A percentile compares a stretch with the other conserved stretches of the same genome.
Evolutionary conservation across 2,329 filamentous ascomycete species (phyloP).

Genomic region (Fusarium sp.): DNA sequence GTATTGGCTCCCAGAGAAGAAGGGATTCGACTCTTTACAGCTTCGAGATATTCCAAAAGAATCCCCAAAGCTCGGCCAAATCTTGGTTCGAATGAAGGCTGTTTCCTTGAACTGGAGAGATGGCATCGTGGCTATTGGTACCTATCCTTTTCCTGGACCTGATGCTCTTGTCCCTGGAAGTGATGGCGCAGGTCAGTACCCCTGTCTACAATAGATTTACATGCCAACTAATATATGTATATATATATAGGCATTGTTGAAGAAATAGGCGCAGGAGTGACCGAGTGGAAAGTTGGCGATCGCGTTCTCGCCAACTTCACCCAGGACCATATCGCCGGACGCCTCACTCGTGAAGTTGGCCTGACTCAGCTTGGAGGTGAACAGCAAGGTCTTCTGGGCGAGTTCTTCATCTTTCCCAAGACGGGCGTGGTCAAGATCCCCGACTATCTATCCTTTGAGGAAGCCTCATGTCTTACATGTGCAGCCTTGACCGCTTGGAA

Average conservation of each 20-base stretch:
- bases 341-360: background rate
- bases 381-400: background rate
- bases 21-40: background rate
- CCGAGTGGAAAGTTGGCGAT: background rate
- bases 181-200: background rate
- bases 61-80: background rate
- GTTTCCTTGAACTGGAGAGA: slow-evolving; percentile 3
- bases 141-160: background rate
- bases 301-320: background rate
- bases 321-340: background rate
- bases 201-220: no score
- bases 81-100: background rate
- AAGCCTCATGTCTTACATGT: background rate
- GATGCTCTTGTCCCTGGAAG: background rate
- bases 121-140: background rate
- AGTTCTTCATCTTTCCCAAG: background rate
- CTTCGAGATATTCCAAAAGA: background rate
- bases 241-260: background rate
- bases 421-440: background rate
- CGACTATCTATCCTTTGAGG: background rate
- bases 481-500: background rate
- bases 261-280: background rate
- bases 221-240: background rate
- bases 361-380: background rate
- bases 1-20: background rate